These are phyloP conservation scores for Zasmidium cellare DNA, from an alignment of 2,329 filamentous ascomycete genomes.

Conservation along the genomic window DNA sequence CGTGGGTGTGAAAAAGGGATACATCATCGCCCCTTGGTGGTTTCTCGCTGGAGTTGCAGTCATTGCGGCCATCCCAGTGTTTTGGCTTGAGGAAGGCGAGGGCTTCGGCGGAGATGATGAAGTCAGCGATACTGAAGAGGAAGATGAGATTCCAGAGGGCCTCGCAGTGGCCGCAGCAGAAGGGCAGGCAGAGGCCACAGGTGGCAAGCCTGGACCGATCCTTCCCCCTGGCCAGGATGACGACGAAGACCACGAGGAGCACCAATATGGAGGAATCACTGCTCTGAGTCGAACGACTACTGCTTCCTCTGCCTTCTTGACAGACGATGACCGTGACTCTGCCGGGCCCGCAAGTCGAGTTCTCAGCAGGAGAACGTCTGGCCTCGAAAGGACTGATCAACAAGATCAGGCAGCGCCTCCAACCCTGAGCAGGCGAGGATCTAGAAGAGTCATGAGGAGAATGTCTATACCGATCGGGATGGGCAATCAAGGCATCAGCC, in stretches of 20 bases:
- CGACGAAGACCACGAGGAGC: conserved; percentile 24
- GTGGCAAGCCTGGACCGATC: conserved; percentile 19
- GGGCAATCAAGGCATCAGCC: conserved; percentile 43
- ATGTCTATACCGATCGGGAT: conserved; percentile 49
- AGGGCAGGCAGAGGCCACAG: conserved; percentile 24
- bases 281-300: conserved; percentile 36
- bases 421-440: conserved; percentile 24
- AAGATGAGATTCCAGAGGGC: conserved; percentile 23
- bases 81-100: conserved; percentile 72
- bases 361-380: conserved; percentile 17
- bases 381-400: conserved; percentile 6
- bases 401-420: conserved; percentile 4
- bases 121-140: conserved; percentile 39
- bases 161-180: conserved; percentile 19
- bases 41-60: conserved; percentile 64
- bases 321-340: conserved; percentile 24
- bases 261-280: conserved; percentile 38
- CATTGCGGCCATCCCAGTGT: conserved; percentile 67
- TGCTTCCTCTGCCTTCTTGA: conserved; percentile 25
- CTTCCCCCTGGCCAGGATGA: conserved; percentile 29
- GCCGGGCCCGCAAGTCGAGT: conserved; percentile 13
- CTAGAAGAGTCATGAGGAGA: conserved; percentile 37
- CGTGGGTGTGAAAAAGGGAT: conserved; percentile 72
- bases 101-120: conserved; percentile 56
- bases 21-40: conserved; percentile 81